These are phyloP conservation scores for Peribolospora kevripleyi DNA, from an alignment of 768 basidiomycete genomes.

Conservation along the genomic window DNA sequence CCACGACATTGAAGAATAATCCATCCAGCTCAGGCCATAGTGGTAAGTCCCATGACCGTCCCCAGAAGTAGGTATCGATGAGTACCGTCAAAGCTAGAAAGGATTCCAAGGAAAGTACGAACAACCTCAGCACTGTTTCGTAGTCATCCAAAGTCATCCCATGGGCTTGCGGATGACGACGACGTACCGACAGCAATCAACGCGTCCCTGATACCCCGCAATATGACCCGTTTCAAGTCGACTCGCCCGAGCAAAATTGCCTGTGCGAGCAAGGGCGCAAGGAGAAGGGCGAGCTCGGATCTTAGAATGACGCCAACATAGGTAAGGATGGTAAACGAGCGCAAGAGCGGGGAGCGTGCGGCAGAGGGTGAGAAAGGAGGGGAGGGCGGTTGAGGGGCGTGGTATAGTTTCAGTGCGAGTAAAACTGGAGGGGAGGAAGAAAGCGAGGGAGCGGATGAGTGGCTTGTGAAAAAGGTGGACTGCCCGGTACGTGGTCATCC, in stretches of 20 bases:
- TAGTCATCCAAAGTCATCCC: background rate
- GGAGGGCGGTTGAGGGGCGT: slow-evolving; percentile 5
- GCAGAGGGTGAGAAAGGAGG: background rate
- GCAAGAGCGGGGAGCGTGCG: slow-evolving; percentile 17
- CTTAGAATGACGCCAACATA: slow-evolving; percentile 49
- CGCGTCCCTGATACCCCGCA: slow-evolving; percentile 16
- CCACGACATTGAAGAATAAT: slow-evolving; percentile 58
- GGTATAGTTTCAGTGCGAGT: too few species aligned
- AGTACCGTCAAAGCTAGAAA: slow-evolving; percentile 31
- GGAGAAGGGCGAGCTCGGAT: slow-evolving; percentile 47
- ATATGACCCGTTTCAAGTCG: slow-evolving; percentile 25
- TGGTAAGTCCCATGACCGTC: slow-evolving; percentile 22
- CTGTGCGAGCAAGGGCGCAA: slow-evolving; percentile 30
- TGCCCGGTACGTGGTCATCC: background rate
- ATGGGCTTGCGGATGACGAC: too few species aligned
- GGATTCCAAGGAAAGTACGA: too few species aligned
- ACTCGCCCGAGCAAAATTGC: slow-evolving; percentile 3
- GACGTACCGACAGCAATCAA: background rate
- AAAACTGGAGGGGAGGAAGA: slow-evolving; percentile 1
- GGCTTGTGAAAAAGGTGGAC: background rate
- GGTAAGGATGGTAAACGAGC: slow-evolving; percentile 36
- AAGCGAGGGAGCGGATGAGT: slow-evolving; percentile 9
- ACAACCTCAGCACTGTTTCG: background rate
- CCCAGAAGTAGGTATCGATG: slow-evolving; percentile 77
- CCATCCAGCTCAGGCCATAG: slow-evolving; percentile 71